Evolutionary conservation across 2,329 filamentous ascomycete species (phyloP).

Genomic region (Didymosphaeria variabile): DNA sequence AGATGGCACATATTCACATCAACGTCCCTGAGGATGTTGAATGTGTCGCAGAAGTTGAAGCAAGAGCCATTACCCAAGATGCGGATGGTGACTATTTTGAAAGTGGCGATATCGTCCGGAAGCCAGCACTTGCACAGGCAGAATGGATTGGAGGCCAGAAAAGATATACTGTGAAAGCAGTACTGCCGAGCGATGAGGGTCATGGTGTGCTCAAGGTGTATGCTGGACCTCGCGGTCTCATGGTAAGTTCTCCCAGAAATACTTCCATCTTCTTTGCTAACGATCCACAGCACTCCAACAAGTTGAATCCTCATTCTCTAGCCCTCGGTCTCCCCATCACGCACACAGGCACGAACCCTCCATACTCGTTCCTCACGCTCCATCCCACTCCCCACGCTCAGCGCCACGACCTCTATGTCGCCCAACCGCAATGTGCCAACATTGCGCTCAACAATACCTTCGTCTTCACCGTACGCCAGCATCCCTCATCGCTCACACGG

Average conservation of each 20-base stretch:
- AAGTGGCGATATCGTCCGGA: constrained; percentile 84
- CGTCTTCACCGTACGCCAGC: constrained; percentile 94
- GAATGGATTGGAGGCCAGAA: constrained; percentile 91
- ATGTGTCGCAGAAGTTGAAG: constrained; percentile 90
- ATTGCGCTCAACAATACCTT: constrained; percentile 97
- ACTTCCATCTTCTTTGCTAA: constrained; percentile 24
- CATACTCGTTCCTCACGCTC: constrained; percentile 90
- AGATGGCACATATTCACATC: constrained; percentile 90
- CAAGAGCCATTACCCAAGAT: constrained; percentile 80
- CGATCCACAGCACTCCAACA: constrained; percentile 77
- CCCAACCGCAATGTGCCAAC: constrained; percentile 90
- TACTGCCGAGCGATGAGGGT: constrained; percentile 91
- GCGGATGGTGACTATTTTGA: constrained; percentile 92
- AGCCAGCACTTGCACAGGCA: constrained; percentile 87
- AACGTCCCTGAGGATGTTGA: constrained; percentile 90
- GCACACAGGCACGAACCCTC: constrained; percentile 90
- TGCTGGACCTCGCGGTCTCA: constrained; percentile 90
- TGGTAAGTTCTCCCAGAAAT: constrained; percentile 59
- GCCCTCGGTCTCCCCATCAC: constrained; percentile 89
- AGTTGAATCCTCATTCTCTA: constrained; percentile 91
- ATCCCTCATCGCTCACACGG: constrained; percentile 70
- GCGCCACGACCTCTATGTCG: constrained; percentile 94
- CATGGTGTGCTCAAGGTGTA: constrained; percentile 89
- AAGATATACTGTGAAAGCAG: constrained; percentile 90
- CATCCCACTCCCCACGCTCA: constrained; percentile 98